Evolutionary conservation across 345 rosid genomes (phyloP).

Genomic region (Populus deltoides): DNA sequence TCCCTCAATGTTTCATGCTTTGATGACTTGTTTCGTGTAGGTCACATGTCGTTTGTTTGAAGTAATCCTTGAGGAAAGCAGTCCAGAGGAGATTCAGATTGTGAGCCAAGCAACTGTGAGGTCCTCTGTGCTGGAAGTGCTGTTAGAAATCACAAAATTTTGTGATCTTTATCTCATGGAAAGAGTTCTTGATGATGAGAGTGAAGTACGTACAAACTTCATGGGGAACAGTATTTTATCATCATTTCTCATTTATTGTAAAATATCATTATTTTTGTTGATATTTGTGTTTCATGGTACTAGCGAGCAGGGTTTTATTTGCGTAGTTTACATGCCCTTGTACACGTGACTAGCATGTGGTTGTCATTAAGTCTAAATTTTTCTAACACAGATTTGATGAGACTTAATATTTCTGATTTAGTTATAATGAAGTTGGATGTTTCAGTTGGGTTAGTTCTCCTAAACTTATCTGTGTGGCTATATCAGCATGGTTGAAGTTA

Average conservation of each 20-base stretch:
- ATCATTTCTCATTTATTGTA: background rate
- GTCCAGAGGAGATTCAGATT: constrained; percentile 87
- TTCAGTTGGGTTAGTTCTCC: background rate
- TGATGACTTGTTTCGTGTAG: constrained; percentile 36
- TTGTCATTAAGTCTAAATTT: background rate
- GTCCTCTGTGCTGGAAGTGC: constrained; percentile 88
- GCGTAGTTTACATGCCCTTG: background rate
- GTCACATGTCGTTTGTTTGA: constrained; percentile 92
- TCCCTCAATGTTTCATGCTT: background rate
- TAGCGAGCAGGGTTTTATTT: background rate
- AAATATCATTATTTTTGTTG: constrained; percentile 2
- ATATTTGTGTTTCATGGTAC: background rate
- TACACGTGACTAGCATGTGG: background rate
- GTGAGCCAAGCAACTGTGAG: constrained; percentile 70
- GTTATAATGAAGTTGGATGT: background rate
- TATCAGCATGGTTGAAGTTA: background rate
- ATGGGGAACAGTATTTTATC: background rate
- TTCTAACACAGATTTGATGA: background rate
- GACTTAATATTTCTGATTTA: background rate
- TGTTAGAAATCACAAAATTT: constrained; percentile 81
- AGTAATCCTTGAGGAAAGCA: constrained; percentile 82
- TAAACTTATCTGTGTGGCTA: background rate
- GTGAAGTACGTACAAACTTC: constrained; percentile 59
- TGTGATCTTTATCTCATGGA: constrained; percentile 99
- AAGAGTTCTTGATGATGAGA: constrained; percentile 89